Evolutionary conservation across 352 stramenopile genomes (phyloP).

Genomic region (Pythium scleroteichum): DNA sequence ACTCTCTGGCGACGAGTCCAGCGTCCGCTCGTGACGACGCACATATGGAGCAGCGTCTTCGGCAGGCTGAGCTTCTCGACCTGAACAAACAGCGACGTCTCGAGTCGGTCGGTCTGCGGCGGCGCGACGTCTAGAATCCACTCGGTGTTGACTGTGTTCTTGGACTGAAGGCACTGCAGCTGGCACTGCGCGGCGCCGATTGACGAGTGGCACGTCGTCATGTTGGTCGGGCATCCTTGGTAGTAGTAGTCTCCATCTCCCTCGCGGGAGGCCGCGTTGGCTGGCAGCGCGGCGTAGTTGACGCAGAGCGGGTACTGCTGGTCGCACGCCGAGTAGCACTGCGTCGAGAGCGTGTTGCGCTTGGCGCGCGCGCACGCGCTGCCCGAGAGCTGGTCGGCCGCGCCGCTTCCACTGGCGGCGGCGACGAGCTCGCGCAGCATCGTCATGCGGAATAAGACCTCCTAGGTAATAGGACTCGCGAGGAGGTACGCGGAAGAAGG

Average conservation of each 20-base stretch:
- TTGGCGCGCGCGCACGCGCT: slow-evolving; percentile 35
- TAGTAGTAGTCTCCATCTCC: slow-evolving; percentile 66
- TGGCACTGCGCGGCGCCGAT: slow-evolving; percentile 49
- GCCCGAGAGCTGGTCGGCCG: slow-evolving; percentile 1
- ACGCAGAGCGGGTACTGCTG: slow-evolving; percentile 47
- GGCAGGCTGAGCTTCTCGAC: slow-evolving; percentile 59
- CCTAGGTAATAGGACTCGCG: not conserved
- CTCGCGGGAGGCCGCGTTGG: slow-evolving; percentile 30
- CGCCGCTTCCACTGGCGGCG: slow-evolving; percentile 2
- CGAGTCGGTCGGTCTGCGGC: slow-evolving; percentile 60
- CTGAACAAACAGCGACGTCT: slow-evolving; percentile 60
- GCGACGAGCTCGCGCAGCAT: slow-evolving; percentile 11
- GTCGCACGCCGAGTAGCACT: slow-evolving; percentile 51
- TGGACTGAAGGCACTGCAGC: slow-evolving; percentile 62
- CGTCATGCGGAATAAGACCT: not conserved
- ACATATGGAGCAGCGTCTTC: slow-evolving; percentile 58
- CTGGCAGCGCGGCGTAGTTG: slow-evolving; percentile 48
- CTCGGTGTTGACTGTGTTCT: slow-evolving; percentile 28
- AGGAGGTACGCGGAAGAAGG: too few relatives aligned
- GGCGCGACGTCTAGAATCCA: slow-evolving; percentile 67
- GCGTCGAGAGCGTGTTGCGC: slow-evolving; percentile 59
- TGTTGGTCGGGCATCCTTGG: slow-evolving; percentile 51
- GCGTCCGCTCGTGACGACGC: slow-evolving; percentile 15
- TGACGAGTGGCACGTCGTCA: slow-evolving; percentile 52
- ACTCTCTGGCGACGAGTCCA: not conserved